Evolutionary conservation across 2,329 filamentous ascomycete species (phyloP).

Genomic region (Botrytis aclada): DNA sequence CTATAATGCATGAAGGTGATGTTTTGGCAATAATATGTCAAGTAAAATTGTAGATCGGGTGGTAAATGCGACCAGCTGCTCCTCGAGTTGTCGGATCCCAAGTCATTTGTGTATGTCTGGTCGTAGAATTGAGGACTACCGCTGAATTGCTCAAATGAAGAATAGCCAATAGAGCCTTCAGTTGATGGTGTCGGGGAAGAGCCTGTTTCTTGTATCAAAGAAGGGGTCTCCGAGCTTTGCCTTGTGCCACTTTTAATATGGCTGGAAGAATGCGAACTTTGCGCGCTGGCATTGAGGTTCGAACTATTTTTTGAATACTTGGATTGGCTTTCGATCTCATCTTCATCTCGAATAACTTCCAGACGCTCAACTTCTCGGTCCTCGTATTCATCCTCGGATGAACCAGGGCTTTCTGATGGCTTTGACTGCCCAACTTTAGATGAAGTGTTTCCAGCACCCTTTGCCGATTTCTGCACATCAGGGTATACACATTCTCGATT

Average conservation of each 20-base stretch:
- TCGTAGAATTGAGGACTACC: slow-evolving; percentile 22
- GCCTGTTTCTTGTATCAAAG: slow-evolving; percentile 49
- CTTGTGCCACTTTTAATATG: slow-evolving; percentile 41
- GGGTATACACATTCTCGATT: slow-evolving; percentile 89
- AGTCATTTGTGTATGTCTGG: slow-evolving; percentile 34
- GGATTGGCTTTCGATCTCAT: slow-evolving; percentile 40
- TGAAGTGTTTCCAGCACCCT: slow-evolving; percentile 26
- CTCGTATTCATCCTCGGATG: slow-evolving; percentile 51
- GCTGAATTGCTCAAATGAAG: slow-evolving; percentile 24
- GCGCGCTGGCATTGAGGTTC: background rate
- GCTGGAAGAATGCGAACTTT: slow-evolving; percentile 41
- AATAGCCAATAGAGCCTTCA: slow-evolving; percentile 37
- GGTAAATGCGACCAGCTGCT: slow-evolving; percentile 58
- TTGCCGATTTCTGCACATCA: slow-evolving; percentile 53
- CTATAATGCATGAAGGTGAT: slow-evolving; percentile 82
- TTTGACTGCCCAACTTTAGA: slow-evolving; percentile 39
- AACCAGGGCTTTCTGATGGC: slow-evolving; percentile 43
- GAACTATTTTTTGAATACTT: slow-evolving; percentile 19
- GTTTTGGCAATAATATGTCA: slow-evolving; percentile 74
- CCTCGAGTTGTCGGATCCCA: slow-evolving; percentile 22
- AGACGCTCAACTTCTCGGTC: slow-evolving; percentile 49
- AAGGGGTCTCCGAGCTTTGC: slow-evolving; percentile 53
- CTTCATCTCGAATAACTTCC: slow-evolving; percentile 54
- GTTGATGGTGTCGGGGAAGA: slow-evolving; percentile 53
- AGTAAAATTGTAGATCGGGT: slow-evolving; percentile 71